Evolutionary conservation across 163 green algal genomes (phyloP), one percentile per base, ranked within the genome.

Genomic region (Trebouxia gelatinosa): DNA sequence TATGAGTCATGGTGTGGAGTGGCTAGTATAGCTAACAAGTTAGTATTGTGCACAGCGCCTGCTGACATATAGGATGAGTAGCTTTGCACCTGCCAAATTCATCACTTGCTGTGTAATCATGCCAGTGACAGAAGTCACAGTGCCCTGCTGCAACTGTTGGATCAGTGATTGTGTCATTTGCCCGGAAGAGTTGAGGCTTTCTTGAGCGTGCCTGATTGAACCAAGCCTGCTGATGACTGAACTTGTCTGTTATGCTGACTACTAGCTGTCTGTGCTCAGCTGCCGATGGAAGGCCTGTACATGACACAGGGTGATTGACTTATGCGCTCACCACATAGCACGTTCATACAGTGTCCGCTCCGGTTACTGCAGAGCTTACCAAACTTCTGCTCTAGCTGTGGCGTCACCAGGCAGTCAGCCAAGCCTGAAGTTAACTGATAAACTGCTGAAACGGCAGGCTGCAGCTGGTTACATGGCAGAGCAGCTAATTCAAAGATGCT

Each of bases 51-150:
- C 2, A 32, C 58, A 2, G 21, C 2, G 5, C 34, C 11, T 28
- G 58, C 58, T 34, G 58, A 26, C 32, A 37, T 2, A 2, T 67
- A 28, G 34, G 23, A 2, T 6, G 58, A 31, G 32, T 6, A 28
- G 2, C 1, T 2, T 67, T 67, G 58, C 2, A 80, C 85, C 85
- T 85, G 34, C 88, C 88, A 80, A 91, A 93, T 2, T 58, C 72
- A 79, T 94, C 91, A 19, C 75, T 74, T 0, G 91, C 91, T 19
- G 91, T 96, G 6, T 90, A 70, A 19, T 54, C 58, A 2, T 68
- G 46, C 88, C 86, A 94, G 34, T 67, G 28, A 68, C 92, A 96
- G 71, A 96, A 95, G 81, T 96, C 92, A 64, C 92, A 96, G 9
- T 29, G 64, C 7, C 59, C 26, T 28, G 84, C 80, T 2, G 72